Conservation (phyloP, 495 filamentous ascomycete genomes). For the Xylona heveae region DNA sequence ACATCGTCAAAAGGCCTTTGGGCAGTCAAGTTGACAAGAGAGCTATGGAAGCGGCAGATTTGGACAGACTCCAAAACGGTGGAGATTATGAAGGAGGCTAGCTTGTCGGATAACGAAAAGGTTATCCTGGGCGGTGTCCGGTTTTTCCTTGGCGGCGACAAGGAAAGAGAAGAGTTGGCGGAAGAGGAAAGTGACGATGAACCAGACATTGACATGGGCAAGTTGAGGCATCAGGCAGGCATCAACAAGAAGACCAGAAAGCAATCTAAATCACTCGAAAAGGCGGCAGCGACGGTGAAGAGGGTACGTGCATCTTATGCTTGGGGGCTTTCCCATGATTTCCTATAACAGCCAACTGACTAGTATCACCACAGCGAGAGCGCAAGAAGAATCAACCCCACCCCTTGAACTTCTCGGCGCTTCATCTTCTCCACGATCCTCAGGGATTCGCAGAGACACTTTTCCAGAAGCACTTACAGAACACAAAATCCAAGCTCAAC, state of each 20-base stretch:
- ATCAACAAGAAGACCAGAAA: slow-evolving; percentile 97
- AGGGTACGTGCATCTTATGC: slow-evolving; percentile 10
- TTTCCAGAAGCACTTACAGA: slow-evolving; percentile 81
- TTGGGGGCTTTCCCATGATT: background rate
- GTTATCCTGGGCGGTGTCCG: slow-evolving; percentile 67
- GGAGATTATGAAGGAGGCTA: slow-evolving; percentile 85
- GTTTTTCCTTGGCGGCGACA: slow-evolving; percentile 91
- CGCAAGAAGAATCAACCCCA: slow-evolving; percentile 73
- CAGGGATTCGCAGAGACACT: slow-evolving; percentile 85
- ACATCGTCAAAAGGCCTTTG: slow-evolving; percentile 72
- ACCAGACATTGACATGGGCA: slow-evolving; percentile 55
- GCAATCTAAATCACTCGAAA: slow-evolving; percentile 53
- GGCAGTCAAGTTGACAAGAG: slow-evolving; percentile 78
- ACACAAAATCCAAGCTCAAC: slow-evolving; percentile 60
- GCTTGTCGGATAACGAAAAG: slow-evolving; percentile 67
- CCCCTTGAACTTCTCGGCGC: slow-evolving; percentile 88
- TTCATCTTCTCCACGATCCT: slow-evolving; percentile 87
- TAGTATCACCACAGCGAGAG: slow-evolving; percentile 31
- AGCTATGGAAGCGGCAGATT: slow-evolving; percentile 73
- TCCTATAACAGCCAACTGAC: background rate
- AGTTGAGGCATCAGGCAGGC: slow-evolving; percentile 58
- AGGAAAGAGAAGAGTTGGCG: slow-evolving; percentile 77
- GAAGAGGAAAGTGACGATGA: slow-evolving; percentile 71
- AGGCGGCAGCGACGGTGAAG: slow-evolving; percentile 55
- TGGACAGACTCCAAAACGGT: slow-evolving; percentile 80